These are phyloP conservation scores for Aquilaria agallochum DNA, from an alignment of 441 rosid species.

Conservation along the genomic window DNA sequence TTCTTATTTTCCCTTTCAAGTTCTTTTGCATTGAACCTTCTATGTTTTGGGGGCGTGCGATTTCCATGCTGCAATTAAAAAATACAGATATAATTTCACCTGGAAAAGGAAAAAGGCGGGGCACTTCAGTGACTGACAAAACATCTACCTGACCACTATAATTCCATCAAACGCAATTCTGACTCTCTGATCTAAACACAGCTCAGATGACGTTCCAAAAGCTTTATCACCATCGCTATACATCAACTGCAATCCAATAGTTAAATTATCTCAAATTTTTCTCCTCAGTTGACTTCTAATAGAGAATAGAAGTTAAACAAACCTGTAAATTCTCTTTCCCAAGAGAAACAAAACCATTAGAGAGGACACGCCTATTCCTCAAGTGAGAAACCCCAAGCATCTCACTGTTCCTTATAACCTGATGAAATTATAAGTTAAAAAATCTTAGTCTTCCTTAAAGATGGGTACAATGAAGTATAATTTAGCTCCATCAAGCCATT, in stretches of 20 bases:
- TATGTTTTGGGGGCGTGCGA: conserved; percentile 60
- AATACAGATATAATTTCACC: background rate
- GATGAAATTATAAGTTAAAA: conserved; percentile 22
- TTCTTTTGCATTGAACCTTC: conserved; percentile 39
- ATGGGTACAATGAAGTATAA: too few species aligned
- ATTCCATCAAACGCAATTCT: conserved; percentile 95
- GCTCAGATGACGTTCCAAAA: conserved; percentile 91
- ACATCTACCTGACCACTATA: conserved; percentile 73
- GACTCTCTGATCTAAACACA: conserved; percentile 87
- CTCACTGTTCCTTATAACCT: conserved; percentile 98
- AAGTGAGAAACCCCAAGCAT: conserved; percentile 99
- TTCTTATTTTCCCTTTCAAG: conserved; percentile 86
- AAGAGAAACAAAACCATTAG: conserved; percentile 87
- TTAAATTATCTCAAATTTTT: conserved; percentile 14
- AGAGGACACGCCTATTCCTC: conserved; percentile 89
- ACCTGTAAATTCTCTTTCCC: conserved; percentile 98
- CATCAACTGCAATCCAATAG: conserved; percentile 69
- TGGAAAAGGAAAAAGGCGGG: background rate
- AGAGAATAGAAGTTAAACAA: conserved; percentile 19
- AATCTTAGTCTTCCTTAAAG: too few species aligned
- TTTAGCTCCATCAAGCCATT: too few species aligned
- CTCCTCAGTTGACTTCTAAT: conserved; percentile 16
- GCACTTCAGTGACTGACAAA: conserved; percentile 3
- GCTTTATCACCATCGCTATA: conserved; percentile 97
- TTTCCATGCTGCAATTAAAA: conserved; percentile 74